Conservation (phyloP, 2,329 filamentous ascomycete species). For the Fusarium torulosum region DNA sequence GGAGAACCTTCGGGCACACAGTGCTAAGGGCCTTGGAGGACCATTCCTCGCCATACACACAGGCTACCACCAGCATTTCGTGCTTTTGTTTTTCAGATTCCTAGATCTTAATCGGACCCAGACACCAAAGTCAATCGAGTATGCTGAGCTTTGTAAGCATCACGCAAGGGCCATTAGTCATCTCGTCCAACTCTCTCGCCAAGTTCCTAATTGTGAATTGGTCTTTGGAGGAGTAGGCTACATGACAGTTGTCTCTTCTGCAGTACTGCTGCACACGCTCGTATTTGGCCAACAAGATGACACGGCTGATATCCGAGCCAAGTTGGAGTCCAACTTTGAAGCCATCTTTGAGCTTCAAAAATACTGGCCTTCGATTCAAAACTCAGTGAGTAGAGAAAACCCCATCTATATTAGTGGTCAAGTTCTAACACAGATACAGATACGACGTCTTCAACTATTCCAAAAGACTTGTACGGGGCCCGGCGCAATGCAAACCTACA, state of each 20-base stretch:
- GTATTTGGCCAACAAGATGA: slow-evolving; percentile 10
- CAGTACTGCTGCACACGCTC: slow-evolving; percentile 11
- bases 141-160: slow-evolving; percentile 12
- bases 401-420: background rate
- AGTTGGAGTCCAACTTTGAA: slow-evolving; percentile 15
- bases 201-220: slow-evolving; percentile 11
- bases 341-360: slow-evolving; percentile 14
- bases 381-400: background rate
- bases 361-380: slow-evolving; percentile 12
- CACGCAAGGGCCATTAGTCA: slow-evolving; percentile 9
- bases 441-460: slow-evolving; percentile 3
- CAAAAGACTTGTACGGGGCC: slow-evolving; percentile 10
- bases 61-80: slow-evolving; percentile 16
- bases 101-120: slow-evolving; percentile 9
- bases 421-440: background rate
- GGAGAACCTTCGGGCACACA: slow-evolving; percentile 10
- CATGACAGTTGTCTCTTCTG: slow-evolving; percentile 13
- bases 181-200: slow-evolving; percentile 7
- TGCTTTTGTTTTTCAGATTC: slow-evolving; percentile 6
- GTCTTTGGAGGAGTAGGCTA: slow-evolving; percentile 15
- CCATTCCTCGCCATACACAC: slow-evolving; percentile 21
- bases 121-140: slow-evolving; percentile 11
- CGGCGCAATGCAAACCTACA: slow-evolving; percentile 4
- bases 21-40: slow-evolving; percentile 6
- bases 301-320: slow-evolving; percentile 9